phyloP scores from a whole-genome alignment of 176 grass and related monocot genomes.

The Pontederia paniculata region DNA sequence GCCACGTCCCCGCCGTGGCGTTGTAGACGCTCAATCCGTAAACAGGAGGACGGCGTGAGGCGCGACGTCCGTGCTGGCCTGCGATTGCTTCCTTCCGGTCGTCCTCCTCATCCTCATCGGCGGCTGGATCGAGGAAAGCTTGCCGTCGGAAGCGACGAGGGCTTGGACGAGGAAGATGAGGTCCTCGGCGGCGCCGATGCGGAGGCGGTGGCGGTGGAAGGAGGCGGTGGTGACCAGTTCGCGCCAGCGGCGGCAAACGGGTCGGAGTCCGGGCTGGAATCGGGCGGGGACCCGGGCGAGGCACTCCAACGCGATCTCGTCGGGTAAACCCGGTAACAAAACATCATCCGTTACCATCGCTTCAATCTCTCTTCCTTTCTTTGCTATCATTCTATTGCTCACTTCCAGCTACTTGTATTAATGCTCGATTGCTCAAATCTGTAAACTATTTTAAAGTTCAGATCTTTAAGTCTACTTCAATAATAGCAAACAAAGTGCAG shows the following conservation, averaged over 20 bases:
- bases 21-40: constrained; percentile 12
- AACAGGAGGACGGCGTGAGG: not conserved
- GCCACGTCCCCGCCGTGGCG: constrained; percentile 14
- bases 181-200: constrained; percentile 32
- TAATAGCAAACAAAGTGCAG: too few relatives aligned
- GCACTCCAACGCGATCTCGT: constrained; percentile 60
- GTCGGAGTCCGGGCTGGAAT: constrained; percentile 22
- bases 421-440: too few relatives aligned
- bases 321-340: constrained; percentile 40
- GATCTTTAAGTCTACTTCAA: too few relatives aligned
- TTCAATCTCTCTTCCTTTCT: constrained; percentile 3
- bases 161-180: constrained; percentile 50
- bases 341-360: not conserved
- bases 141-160: not conserved
- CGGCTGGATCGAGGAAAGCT: not conserved
- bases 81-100: not conserved
- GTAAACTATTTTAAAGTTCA: too few relatives aligned
- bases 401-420: too few relatives aligned
- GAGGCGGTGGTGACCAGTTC: constrained; percentile 21
- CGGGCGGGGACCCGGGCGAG: constrained; percentile 32
- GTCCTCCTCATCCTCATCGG: not conserved
- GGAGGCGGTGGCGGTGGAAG: constrained; percentile 5
- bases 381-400: constrained; percentile 1
- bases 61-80: not conserved
- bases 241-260: constrained; percentile 30